Evolutionary conservation across 768 basidiomycete species (phyloP), one percentile per base, ranked within the genome.

Genomic region (Macrocybe gigantea): DNA sequence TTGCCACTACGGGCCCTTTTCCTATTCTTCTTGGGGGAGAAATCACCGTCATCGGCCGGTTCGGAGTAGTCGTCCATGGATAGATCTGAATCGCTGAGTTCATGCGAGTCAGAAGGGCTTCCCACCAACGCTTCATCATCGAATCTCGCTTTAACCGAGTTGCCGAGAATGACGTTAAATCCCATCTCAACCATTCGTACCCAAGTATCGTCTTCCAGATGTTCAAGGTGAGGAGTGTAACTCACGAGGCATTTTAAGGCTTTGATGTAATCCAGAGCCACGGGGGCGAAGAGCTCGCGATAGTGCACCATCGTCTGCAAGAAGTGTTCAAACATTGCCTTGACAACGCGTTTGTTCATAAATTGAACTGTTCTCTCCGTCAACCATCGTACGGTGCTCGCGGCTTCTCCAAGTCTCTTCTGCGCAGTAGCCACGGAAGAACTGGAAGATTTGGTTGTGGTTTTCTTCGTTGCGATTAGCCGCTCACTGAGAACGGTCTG

Each of bases 201-300:
- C 95, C 95, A 98, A 38, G 50, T 66, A 1, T 69, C 67, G 33
- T 75, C 68, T 7, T 79, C 79, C 44, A 94, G 58, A 55, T 85
- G 81, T 38, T 94, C 87, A 47, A 94, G 70, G 64, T 97, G 93
- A 2, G 91, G 84, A 2, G 68, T 61, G 63, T 81, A 85, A 48
- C 69, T 68, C 44, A 90, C 67, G 7, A 97, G 59, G 49, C 68
- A 70, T 47, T 78, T 78, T 42, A 96, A 69, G 0, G 86, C 75
- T 61, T 94, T 94, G 48, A 86, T 71, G 62, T 92, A 94, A 62
- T 94, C 82, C 52, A 89, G 64, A 8, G 88, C 82, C 3, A 92
- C 73, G 0, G 83, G 80, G 3, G 69, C 58, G 50, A 84, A 73
- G 10, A 96, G 66, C 33, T 70, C 60, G 34, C 73, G 71, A 14